Evolutionary conservation across 805 yeast species (phyloP).

Genomic region (Metahyphopichia silvanorum): DNA sequence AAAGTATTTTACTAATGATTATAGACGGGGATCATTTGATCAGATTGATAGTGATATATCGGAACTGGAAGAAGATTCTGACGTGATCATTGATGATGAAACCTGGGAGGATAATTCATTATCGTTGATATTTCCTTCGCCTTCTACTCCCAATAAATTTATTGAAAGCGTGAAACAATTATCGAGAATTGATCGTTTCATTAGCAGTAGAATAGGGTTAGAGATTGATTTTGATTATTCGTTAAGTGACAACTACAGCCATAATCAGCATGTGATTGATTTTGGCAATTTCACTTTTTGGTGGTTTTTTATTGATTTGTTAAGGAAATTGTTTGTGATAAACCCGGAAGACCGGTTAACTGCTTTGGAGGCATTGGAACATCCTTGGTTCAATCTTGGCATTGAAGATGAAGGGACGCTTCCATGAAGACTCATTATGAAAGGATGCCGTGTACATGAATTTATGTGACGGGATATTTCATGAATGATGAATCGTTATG

Average conservation of each 20-base stretch:
- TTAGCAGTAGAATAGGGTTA: conserved; percentile 39
- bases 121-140: conserved; percentile 35
- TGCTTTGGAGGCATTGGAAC: conserved; percentile 41
- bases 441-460: too few relatives aligned
- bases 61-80: conserved; percentile 15
- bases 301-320: conserved; percentile 62
- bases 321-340: conserved; percentile 35
- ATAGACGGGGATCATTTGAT: conserved; percentile 4
- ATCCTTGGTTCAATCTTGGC: conserved; percentile 48
- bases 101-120: conserved; percentile 21
- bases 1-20: conserved; percentile 31
- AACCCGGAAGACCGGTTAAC: conserved; percentile 36
- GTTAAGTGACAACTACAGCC: conserved; percentile 34
- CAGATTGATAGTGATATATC: conserved; percentile 3
- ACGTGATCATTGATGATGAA: conserved; percentile 30
- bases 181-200: conserved; percentile 41
- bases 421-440: too few relatives aligned
- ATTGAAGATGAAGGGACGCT: conserved; percentile 44
- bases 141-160: conserved; percentile 36
- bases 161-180: conserved; percentile 37
- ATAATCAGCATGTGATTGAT: conserved; percentile 40
- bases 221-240: conserved; percentile 37
- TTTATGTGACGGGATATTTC: background rate
- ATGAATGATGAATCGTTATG: background rate
- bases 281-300: conserved; percentile 73